A percentile compares a stretch with the other conserved stretches of the same genome.
Evolutionary conservation across 2,329 filamentous ascomycete species (phyloP).

Genomic region (Acephala macrosclerotiorum): DNA sequence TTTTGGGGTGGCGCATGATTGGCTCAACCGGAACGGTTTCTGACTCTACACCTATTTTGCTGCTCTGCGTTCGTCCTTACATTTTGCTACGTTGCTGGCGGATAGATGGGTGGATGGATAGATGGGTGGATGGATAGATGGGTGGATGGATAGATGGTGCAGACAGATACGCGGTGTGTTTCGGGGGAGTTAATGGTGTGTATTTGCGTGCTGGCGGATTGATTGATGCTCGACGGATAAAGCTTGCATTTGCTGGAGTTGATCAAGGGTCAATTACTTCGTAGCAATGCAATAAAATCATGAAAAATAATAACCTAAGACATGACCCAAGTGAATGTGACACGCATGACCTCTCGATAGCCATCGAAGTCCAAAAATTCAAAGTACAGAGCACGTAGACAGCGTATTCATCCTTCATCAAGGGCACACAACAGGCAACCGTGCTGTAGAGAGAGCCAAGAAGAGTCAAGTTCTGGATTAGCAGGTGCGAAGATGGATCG

Average conservation of each 20-base stretch:
- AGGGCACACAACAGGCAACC: too few relatives aligned
- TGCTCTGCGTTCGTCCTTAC: background rate
- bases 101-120: background rate
- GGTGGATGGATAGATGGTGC: background rate
- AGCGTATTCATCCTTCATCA: too few relatives aligned
- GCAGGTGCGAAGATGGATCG: too few relatives aligned
- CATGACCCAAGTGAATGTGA: background rate
- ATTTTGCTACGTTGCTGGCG: background rate
- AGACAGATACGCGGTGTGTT: background rate
- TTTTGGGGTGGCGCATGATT: slow-evolving; percentile 20
- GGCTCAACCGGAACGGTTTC: slow-evolving; percentile 16
- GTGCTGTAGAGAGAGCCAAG: too few relatives aligned
- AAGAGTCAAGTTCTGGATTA: too few relatives aligned
- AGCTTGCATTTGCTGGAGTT: background rate
- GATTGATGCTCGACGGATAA: background rate
- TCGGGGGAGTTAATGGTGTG: background rate
- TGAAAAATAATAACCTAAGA: background rate
- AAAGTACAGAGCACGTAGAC: too few relatives aligned
- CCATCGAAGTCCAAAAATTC: too few relatives aligned
- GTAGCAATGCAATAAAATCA: background rate
- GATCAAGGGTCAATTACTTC: background rate
- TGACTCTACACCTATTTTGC: background rate
- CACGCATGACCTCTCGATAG: too few relatives aligned
- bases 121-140: background rate
- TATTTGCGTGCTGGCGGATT: background rate